A percentile compares a stretch with the other conserved stretches of the same genome.
Conservation (phyloP, 2,329 filamentous ascomycete genomes). For the Sordariomycetes sp. region DNA sequence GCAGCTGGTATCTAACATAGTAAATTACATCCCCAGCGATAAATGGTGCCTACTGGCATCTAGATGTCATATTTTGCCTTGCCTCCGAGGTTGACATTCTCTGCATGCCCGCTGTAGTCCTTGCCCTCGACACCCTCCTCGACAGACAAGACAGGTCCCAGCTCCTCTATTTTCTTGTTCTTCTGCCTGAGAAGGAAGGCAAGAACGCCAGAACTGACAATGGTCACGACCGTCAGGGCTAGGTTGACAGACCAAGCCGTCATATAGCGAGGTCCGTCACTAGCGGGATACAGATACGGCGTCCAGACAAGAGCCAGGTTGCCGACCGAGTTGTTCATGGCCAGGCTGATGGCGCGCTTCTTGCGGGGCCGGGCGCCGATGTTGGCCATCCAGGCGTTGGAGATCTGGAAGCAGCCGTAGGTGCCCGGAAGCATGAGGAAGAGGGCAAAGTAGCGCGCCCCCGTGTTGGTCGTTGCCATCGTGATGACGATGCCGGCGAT, state of each 20-base stretch:
- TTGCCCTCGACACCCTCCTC: not conserved
- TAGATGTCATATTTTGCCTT: not conserved
- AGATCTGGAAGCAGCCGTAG: conserved; percentile 24
- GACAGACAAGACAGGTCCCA: not conserved
- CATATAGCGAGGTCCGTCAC: conserved; percentile 12
- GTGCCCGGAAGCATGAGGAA: conserved; percentile 33
- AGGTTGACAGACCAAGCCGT: conserved; percentile 9
- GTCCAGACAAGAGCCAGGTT: conserved; percentile 16
- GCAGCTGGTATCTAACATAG: not conserved
- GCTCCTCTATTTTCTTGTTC: not conserved
- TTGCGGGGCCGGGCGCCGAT: conserved; percentile 14
- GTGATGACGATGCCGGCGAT: conserved; percentile 34
- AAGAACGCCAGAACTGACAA: not conserved
- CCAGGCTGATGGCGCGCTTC: conserved; percentile 14
- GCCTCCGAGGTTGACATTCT: not conserved
- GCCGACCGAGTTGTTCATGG: conserved; percentile 15
- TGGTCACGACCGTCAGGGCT: not conserved
- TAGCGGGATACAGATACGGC: conserved; percentile 13
- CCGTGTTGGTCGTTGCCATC: conserved; percentile 20
- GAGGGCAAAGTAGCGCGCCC: conserved; percentile 35
- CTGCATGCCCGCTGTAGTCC: not conserved
- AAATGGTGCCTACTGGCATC: not conserved
- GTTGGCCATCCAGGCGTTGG: conserved; percentile 17
- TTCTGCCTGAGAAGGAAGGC: not conserved
- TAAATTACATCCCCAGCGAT: not conserved